Conservation (phyloP, 768 basidiomycete species). For the Mycena rosella region DNA sequence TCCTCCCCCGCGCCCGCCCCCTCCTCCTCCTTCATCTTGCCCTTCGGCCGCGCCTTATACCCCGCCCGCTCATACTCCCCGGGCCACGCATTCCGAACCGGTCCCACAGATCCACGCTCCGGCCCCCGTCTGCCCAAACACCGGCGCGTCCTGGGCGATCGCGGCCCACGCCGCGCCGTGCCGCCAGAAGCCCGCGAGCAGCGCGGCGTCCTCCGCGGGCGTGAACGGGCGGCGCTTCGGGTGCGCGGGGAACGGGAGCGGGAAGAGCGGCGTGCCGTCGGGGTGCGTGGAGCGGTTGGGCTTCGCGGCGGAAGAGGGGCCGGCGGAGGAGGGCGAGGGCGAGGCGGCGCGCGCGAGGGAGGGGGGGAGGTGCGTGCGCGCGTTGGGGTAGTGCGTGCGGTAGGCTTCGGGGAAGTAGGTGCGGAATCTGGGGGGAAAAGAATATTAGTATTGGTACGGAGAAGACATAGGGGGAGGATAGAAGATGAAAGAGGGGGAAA, state of each 20-base stretch:
- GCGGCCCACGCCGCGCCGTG: conserved; percentile 93
- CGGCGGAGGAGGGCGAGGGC: not conserved
- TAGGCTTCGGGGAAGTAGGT: conserved; percentile 95
- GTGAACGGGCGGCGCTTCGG: conserved; percentile 87
- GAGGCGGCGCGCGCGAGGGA: conserved; percentile 26
- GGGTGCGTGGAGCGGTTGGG: conserved; percentile 81
- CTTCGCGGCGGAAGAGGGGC: conserved; percentile 60
- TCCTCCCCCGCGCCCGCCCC: conserved; percentile 23
- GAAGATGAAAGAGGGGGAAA: not conserved
- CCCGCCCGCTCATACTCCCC: conserved; percentile 89
- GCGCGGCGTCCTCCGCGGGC: conserved; percentile 85
- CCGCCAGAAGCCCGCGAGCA: conserved; percentile 88
- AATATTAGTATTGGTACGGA: not conserved
- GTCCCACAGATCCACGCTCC: conserved; percentile 88
- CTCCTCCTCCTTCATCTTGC: conserved; percentile 54
- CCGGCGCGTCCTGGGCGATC: conserved; percentile 84
- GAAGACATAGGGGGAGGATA: not conserved
- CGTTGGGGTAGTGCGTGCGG: conserved; percentile 91
- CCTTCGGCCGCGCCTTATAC: conserved; percentile 76
- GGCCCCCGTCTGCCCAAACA: conserved; percentile 86
- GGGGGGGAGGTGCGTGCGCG: conserved; percentile 83
- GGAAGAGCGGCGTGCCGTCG: conserved; percentile 87
- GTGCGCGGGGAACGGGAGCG: conserved; percentile 58
- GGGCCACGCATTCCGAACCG: conserved; percentile 92
- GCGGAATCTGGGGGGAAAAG: conserved; percentile 81